Evolutionary conservation across 140 eudicot species (phyloP), one percentile per base, ranked within the genome.

Genomic region (Cichorium intybus): DNA sequence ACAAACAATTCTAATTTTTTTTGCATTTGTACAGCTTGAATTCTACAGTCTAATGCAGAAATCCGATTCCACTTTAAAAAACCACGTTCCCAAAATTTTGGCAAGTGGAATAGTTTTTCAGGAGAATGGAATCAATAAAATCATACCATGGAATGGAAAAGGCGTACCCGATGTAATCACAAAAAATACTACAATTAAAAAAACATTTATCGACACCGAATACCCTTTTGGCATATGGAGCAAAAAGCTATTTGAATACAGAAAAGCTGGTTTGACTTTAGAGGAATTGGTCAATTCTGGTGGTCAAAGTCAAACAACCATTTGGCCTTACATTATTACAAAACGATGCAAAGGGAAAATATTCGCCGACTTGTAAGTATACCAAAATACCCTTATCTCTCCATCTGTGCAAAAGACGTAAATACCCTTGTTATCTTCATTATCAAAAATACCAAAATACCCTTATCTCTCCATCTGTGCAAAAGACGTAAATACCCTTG

Each of bases 281-380:
- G 70, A 46, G 21, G 89, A 87, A 60, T 66, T 78, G 33, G 63
- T 66, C 63, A 60, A 45, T 56, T 73, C 69, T 17, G 73, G 81
- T 76, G 83, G 76, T 73, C 62, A 64, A 73, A 54, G 76, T 73
- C 62, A 64, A 73, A 54, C 76, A 58, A 79, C 24, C 52, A 60
- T 80, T 60, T 88, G 95, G 87, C 98, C 98, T 7, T 92, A 82
- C 62, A 81, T 83, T 55, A 72, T 92, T 35, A 85, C 95, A 57
- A 79, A 80, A 80, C 70, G 98, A 79, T 92, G 96, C 87, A 76
- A 69, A 63, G 98, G 98, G 63, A 85, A 81, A 77, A 82, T 85
- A 62, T 74, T 76, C 75, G 91, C 96, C 6, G 96, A 92, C 45
- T 29, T 92, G 98, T 92, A 81, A 74, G 98, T 79, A 26, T 37